Evolutionary conservation across 164 flowering plant species (phyloP).

Genomic region (Vitis labrusca): DNA sequence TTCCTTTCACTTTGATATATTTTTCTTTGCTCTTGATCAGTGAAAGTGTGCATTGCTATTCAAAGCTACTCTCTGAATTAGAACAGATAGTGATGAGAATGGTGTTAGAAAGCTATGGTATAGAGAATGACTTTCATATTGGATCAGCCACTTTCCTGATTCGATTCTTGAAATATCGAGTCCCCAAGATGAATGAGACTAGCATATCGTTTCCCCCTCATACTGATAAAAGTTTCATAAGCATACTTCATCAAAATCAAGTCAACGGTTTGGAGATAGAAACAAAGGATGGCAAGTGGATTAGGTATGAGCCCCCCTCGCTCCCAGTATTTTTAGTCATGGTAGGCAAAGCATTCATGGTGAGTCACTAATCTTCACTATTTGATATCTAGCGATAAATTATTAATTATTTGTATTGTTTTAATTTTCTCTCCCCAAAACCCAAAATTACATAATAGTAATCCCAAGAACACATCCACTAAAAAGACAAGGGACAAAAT

Average conservation of each 20-base stretch:
- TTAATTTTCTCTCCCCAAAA: too few species aligned
- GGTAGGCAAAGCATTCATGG: slow-evolving; percentile 37
- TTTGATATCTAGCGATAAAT: neutral
- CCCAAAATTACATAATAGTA: too few species aligned
- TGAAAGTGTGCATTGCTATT: slow-evolving; percentile 7
- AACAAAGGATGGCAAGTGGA: slow-evolving; percentile 35
- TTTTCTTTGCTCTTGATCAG: slow-evolving; percentile 1
- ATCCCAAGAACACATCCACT: too few species aligned
- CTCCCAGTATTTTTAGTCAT: slow-evolving; percentile 8
- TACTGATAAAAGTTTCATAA: slow-evolving; percentile 22
- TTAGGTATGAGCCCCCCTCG: neutral
- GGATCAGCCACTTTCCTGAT: slow-evolving; percentile 19
- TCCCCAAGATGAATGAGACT: slow-evolving; percentile 4
- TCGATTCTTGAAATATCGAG: slow-evolving; percentile 18
- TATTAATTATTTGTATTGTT: neutral
- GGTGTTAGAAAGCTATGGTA: slow-evolving; percentile 22
- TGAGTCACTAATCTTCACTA: neutral
- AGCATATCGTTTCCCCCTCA: slow-evolving; percentile 7
- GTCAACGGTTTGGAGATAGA: slow-evolving; percentile 15
- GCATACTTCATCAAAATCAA: slow-evolving; percentile 20
- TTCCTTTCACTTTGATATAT: neutral
- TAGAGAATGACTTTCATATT: slow-evolving; percentile 14
- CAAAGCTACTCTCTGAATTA: slow-evolving; percentile 13
- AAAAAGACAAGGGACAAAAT: too few species aligned
- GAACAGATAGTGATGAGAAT: slow-evolving; percentile 27